These are phyloP conservation scores for Fusarium staphyleae DNA, from an alignment of 2,329 filamentous ascomycete genomes.

Conservation along the genomic window DNA sequence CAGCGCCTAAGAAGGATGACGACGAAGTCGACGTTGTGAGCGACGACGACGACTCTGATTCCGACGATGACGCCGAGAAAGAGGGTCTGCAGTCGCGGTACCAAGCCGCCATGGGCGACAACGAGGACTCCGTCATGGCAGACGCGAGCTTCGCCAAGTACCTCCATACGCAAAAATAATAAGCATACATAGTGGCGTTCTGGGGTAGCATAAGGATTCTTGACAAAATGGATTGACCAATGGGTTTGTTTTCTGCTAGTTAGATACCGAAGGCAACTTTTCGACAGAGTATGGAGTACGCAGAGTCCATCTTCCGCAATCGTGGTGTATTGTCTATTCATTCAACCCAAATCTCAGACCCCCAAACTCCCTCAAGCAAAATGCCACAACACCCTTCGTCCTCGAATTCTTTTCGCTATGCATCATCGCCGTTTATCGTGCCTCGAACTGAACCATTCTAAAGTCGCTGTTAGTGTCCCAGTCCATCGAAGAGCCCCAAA, in stretches of 20 bases:
- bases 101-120: constrained; percentile 72
- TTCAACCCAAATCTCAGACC: constrained; percentile 32
- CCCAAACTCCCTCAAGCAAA: constrained; percentile 40
- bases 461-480: not conserved
- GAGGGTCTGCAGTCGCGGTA: constrained; percentile 79
- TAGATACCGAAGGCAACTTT: constrained; percentile 38
- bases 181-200: constrained; percentile 36
- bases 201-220: constrained; percentile 22
- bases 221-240: constrained; percentile 16
- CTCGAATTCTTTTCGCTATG: constrained; percentile 18
- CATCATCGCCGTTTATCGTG: constrained; percentile 61
- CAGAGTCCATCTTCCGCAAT: constrained; percentile 15
- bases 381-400: constrained; percentile 19
- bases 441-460: constrained; percentile 99
- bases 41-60: constrained; percentile 63
- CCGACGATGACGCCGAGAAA: constrained; percentile 65
- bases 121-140: constrained; percentile 57
- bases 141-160: constrained; percentile 71
- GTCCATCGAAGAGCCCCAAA: not conserved
- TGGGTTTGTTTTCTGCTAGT: constrained; percentile 23
- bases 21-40: constrained; percentile 61
- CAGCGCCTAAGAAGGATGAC: constrained; percentile 51
- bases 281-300: constrained; percentile 19
- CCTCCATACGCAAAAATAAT: constrained; percentile 54
- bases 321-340: constrained; percentile 30